Evolutionary conservation across 352 stramenopile species (phyloP), one percentile per base, ranked within the genome.

Genomic region (Globisporangium sylvaticum): DNA sequence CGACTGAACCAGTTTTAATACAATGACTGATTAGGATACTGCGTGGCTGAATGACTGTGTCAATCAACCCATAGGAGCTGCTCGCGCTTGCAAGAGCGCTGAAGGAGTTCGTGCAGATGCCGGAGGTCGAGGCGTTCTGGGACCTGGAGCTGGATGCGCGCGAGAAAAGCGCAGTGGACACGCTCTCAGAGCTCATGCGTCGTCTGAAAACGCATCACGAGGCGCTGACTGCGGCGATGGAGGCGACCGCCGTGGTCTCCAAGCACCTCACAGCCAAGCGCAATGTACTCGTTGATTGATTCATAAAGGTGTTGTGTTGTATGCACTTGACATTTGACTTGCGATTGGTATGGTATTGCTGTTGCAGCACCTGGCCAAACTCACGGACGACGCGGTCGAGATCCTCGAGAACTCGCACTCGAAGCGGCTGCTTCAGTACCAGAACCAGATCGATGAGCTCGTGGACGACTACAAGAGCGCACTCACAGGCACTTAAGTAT

Each of bases 391-490:
- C 9, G 68, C 70, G 10, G 46, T 61, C 25, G 60, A 74, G 39
- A 58, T 89, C n/a, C 34, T 88, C 22, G 64, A 79, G 22, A 76
- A 74, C 20, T 82, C 78, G 10, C 69, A 81, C 48, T 73, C 77
- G 10, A 66, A 65, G 42, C 71, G 71, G 1, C 61, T 80, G n/a
- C 25, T 52, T 8, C 53, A 77, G 48, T 75, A 70, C 39, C 69
- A 87, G 31, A 50, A 55, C 2, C 58, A 72, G 5, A 77, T 83
- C 53, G 60, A 75, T 10, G 59, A 73, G 29, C 60, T 83, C 10
- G 68, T 80, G 10, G 58, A 60, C 1, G 65, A 73, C 0, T 88
- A 79, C 62, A 62, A 78, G 31, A 18, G 24, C 1, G 67, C 75
- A 2, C 27, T 90, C 0, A 20, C 65, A 72, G 78, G 79, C 42